These are phyloP conservation scores for Litsea cubeba DNA, from an alignment of 164 flowering plant species.

Conservation along the genomic window DNA sequence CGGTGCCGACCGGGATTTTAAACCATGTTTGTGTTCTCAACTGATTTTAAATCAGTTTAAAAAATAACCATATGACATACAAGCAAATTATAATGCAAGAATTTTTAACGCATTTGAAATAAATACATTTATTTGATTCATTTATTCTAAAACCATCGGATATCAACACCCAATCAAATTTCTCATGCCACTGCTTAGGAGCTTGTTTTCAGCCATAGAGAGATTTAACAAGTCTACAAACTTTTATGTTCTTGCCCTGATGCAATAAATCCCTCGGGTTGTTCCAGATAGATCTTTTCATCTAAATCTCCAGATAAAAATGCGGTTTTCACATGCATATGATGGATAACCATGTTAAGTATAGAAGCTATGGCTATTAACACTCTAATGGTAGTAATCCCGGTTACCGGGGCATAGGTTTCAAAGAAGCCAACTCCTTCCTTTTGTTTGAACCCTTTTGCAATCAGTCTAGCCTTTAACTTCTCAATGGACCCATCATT, in stretches of 20 bases:
- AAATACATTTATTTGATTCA: background rate
- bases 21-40: background rate
- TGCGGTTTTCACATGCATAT: too few relatives aligned
- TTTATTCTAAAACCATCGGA: background rate
- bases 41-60: background rate
- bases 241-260: background rate
- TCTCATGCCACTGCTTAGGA: background rate
- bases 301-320: too few relatives aligned
- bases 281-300: too few relatives aligned
- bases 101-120: background rate
- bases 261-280: background rate
- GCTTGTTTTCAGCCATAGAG: background rate
- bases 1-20: too few relatives aligned
- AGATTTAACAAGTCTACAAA: background rate
- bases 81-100: background rate
- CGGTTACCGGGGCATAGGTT: background rate
- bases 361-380: background rate
- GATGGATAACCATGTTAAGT: too few relatives aligned
- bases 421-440: background rate
- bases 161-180: background rate
- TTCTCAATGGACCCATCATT: background rate
- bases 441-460: background rate
- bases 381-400: background rate
- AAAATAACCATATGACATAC: background rate
- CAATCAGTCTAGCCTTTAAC: background rate